Percentiles rank a stretch among this genome's conserved stretches.
Evolutionary conservation across 306 rosid species (phyloP).

Genomic region (Trichosanthes truncata): DNA sequence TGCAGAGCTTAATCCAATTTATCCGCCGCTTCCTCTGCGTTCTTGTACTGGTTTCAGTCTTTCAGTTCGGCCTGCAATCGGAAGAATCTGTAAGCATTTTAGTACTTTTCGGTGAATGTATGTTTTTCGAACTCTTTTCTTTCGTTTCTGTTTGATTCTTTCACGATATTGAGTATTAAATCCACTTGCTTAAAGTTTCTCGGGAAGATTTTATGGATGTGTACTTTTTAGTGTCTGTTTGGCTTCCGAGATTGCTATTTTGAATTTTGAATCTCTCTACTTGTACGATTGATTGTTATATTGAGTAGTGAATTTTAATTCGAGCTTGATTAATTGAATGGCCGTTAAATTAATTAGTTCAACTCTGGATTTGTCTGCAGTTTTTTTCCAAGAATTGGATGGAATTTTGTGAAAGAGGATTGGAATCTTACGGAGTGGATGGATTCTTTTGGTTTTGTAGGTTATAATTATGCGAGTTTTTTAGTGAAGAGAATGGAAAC

Average conservation of each 20-base stretch:
- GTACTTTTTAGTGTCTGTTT: neutral
- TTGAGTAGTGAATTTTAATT: neutral
- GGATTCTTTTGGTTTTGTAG: constrained; percentile 21
- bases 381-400: neutral
- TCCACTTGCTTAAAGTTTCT: neutral
- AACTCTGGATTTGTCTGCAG: neutral
- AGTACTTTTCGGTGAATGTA: neutral
- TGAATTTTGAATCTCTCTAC: neutral
- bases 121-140: neutral
- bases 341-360: neutral
- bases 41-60: neutral
- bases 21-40: neutral
- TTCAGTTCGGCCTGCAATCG: neutral
- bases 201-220: neutral
- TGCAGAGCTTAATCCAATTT: neutral
- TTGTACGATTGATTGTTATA: neutral
- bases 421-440: neutral
- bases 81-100: neutral
- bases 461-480: constrained; percentile 25
- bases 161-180: neutral
- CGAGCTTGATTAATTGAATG: neutral
- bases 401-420: neutral
- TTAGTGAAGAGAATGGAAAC: constrained; percentile 24
- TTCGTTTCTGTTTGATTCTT: neutral
- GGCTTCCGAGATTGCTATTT: neutral